Base-by-base conservation (phyloP, 1,284 basidiomycete species). In the Cryptococcus sp. region DNA sequence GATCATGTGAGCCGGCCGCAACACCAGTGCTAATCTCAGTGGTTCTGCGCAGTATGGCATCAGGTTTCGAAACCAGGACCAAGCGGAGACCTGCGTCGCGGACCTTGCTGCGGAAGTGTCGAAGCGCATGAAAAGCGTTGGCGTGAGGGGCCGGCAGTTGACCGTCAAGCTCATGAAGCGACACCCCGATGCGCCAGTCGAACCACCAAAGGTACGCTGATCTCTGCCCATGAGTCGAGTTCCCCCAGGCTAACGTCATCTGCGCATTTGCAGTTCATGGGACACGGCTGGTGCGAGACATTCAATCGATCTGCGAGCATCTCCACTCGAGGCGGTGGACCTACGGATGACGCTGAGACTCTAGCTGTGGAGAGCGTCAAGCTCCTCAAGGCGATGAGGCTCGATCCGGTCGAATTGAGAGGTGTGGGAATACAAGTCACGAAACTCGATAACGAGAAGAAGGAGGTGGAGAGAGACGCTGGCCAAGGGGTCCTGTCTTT, bases 361-460 rank as follows among this genome's bases (percentile, higher is more conserved):
- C 89, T 99, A 50, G 88, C 86, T 0, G 83, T 86, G n/a, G 87
- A 88, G 56, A 88, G 90, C 1, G 89, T 89, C 85, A 83, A 84
- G 60, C 77, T 98, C 13, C 82, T 96, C 11, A 82, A 84, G 57
- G 82, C 84, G 1, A 86, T 94, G 75, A 81, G 82, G 44, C 88
- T 93, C 46, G 88, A 93, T 62, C 86, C 93, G 0, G 84, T 83
- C 61, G 95, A 99, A 67, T 80, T 99, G 17, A 85, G 96, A n/a
- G 95, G 95, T 0, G 85, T 99, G 53, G 92, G 91, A 0, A 89
- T 99, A 23, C 91, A 93, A 71, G 85, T 97, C n/a, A 88, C 89
- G 69, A 96, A 94, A 74, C 82, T 96, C 0, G 91, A 93, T 72
- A 49, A 51, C 10, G 60, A 60, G 22, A 65, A 67, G 48, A 66